These are phyloP conservation scores for Lithohypha guttulata DNA, from an alignment of 2,329 filamentous ascomycete genomes.

Conservation along the genomic window DNA sequence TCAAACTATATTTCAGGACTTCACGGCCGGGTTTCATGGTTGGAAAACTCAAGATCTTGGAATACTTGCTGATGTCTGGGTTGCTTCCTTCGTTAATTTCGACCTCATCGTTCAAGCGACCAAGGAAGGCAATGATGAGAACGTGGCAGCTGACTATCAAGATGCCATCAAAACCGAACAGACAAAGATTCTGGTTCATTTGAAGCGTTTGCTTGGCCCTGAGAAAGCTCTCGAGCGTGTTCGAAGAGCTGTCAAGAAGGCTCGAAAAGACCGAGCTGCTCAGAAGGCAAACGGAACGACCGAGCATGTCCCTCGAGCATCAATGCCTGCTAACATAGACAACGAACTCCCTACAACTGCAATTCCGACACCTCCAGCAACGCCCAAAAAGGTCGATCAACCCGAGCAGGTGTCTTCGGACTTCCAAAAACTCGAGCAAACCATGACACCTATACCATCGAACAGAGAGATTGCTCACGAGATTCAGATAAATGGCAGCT, in stretches of 20 bases:
- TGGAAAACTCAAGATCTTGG: constrained; percentile 56
- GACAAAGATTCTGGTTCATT: constrained; percentile 49
- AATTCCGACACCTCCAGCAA: constrained; percentile 17
- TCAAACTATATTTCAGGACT: constrained; percentile 47
- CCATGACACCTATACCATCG: constrained; percentile 50
- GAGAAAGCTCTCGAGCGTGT: constrained; percentile 51
- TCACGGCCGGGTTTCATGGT: constrained; percentile 52
- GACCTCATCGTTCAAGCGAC: constrained; percentile 59
- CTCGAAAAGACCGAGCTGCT: constrained; percentile 23
- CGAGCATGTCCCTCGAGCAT: constrained; percentile 19
- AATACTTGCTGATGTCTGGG: constrained; percentile 54
- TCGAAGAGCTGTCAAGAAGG: constrained; percentile 50
- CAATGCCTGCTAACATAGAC: constrained; percentile 13
- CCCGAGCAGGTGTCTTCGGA: constrained; percentile 28
- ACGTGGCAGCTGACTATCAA: constrained; percentile 52
- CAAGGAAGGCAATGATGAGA: constrained; percentile 50
- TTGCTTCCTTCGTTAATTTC: constrained; percentile 54
- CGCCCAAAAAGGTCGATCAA: constrained; percentile 28
- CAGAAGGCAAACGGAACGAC: constrained; percentile 12
- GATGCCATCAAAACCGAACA: constrained; percentile 58
- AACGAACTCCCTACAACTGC: constrained; percentile 23
- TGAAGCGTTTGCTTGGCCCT: constrained; percentile 51
- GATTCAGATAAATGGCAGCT: constrained; percentile 53
- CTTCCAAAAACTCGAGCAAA: constrained; percentile 35
- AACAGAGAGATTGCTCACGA: constrained; percentile 55